Evolutionary conservation across 371 early-diverging fungal species (phyloP).

Genomic region (Amoeboaphelidium protococcarum): DNA sequence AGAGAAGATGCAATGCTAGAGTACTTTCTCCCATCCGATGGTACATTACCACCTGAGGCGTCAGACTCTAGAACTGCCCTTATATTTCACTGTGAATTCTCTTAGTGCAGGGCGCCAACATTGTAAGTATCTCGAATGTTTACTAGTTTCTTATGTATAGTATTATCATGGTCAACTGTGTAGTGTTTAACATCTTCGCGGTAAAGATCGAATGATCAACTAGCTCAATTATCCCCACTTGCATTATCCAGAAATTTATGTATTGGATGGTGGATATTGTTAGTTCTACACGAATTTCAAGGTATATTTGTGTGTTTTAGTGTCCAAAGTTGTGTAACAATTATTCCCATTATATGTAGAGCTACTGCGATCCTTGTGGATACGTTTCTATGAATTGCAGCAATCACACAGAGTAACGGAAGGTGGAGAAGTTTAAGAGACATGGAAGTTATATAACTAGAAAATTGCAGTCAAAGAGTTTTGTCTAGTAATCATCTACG

Average conservation of each 20-base stretch:
- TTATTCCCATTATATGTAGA: constrained; percentile 3
- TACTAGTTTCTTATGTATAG: too few relatives aligned
- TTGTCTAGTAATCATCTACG: too few relatives aligned
- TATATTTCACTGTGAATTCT: constrained; percentile 81
- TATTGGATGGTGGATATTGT: constrained; percentile 69
- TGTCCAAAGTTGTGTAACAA: too few relatives aligned
- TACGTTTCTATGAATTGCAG: constrained; percentile 49
- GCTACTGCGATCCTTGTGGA: constrained; percentile 27
- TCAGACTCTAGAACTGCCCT: constrained; percentile 19
- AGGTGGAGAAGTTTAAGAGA: not conserved
- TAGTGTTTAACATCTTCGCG: constrained; percentile 43
- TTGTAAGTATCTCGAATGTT: too few relatives aligned
- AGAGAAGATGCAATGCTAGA: constrained; percentile 16
- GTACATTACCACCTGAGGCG: constrained; percentile 11
- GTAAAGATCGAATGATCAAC: constrained; percentile 42
- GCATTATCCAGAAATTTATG: constrained; percentile 58
- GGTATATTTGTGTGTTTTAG: constrained; percentile 3
- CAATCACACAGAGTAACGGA: too few relatives aligned
- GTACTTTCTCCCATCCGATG: constrained; percentile 9
- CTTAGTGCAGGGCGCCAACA: constrained; percentile 48
- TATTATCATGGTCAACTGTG: too few relatives aligned
- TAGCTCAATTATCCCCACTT: constrained; percentile 38
- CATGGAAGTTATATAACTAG: not conserved
- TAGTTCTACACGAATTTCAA: constrained; percentile 25
- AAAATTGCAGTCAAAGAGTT: too few relatives aligned